Evolutionary conservation across 148 eudicot species (phyloP).

Genomic region (Selenicereus undatus): DNA sequence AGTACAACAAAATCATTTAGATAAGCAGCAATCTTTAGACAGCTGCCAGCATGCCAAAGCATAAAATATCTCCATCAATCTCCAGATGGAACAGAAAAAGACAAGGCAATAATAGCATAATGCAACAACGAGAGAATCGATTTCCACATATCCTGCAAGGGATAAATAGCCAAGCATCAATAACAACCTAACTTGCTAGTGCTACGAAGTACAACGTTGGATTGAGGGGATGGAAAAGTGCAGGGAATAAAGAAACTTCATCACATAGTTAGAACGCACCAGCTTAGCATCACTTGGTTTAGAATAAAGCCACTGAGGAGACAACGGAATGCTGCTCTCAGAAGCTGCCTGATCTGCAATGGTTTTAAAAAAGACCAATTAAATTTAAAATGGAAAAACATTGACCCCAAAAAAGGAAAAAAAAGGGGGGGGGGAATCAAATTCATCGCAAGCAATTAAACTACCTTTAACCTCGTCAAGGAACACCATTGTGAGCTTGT

Average conservation of each 20-base stretch:
- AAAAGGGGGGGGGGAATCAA: not conserved
- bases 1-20: not conserved
- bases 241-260: not conserved
- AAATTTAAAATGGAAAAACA: not conserved
- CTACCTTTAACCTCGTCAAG: conserved; percentile 81
- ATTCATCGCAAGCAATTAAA: not conserved
- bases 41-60: not conserved
- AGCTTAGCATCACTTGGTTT: conserved; percentile 71
- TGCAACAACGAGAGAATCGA: not conserved
- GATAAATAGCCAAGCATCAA: no score
- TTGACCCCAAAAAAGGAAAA: not conserved
- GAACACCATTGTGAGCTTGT: conserved; percentile 41
- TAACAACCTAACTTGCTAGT: no score
- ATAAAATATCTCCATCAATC: not conserved
- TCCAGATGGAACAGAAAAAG: not conserved
- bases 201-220: not conserved
- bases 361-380: conserved; percentile 17
- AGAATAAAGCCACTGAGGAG: conserved; percentile 95
- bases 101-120: not conserved
- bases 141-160: not conserved
- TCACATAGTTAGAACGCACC: conserved; percentile 34
- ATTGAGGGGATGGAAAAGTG: not conserved
- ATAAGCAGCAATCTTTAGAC: not conserved
- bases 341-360: conserved; percentile 61
- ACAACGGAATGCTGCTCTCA: conserved; percentile 90